Evolutionary conservation across 768 basidiomycete genomes (phyloP), one percentile per base, ranked within the genome.

Genomic region (Clitopilus passeckerianus): DNA sequence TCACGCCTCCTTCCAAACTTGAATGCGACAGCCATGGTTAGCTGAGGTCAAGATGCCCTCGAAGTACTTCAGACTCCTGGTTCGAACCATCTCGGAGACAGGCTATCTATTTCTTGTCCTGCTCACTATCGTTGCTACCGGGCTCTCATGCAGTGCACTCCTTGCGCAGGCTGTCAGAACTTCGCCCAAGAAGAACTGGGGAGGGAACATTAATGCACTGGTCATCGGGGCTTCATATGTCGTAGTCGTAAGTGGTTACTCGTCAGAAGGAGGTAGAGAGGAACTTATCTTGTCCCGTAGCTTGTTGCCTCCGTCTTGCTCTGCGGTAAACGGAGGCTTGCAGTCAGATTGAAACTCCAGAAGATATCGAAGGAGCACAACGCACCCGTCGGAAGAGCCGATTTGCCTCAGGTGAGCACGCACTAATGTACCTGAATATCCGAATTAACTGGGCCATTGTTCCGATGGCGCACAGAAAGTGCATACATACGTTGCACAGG

Each of bases 151-250:
- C 64, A 72, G 82, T 1, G 80, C 84, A 0, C 74, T 91, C 57
- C 78, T 91, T 55, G 83, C 85, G 0, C 90, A 92, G 68, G 89
- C 90, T 0, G 84, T 89, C 18, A 79, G 89, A 55, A 89, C 84
- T 0, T 77, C 87, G 1, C 81, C 81, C 1, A 73, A 69, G 46
- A 74, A 71, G 61, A 76, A 81, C 9, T 88, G 85, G 82, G 69
- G 64, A 55, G 75, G 79, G 33, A 92, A 91, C 71, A 78, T 83
- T 77, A 85, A 92, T 69, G 81, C 84, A 5, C 72, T 89, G 27
- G 77, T 86, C 57, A 84, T 93, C 34, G 85, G 84, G 9, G 82
- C 82, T n/a, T 84, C 89, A 0, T 93, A 92, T 69, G 74, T 80
- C 66, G 66, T 87, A 8, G 79, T 92, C 71, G 90, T 90, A 65